Evolutionary conservation across 1,284 basidiomycete genomes (phyloP), one percentile per base, ranked within the genome.

Genomic region (Heterobasidion annosum): DNA sequence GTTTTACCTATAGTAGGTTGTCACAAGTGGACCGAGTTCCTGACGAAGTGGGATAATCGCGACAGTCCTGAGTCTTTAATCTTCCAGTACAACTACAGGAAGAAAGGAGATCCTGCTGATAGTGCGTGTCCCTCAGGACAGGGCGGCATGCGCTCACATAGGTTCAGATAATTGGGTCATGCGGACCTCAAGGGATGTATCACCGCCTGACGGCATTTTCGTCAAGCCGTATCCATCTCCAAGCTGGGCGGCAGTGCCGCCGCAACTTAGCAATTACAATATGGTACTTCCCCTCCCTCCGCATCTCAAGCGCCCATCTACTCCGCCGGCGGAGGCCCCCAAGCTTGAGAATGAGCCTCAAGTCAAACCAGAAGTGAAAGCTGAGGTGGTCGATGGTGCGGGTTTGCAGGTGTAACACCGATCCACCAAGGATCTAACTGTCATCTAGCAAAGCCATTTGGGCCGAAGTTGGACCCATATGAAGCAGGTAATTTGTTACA

Each of bases 31-130:
- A 8, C 12, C 34, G 40, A 43, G 37, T 48, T 54, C 16, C 8
- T 49, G 18, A 33, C 10, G 13, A 49, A 49, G 12, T 40, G 18
- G 13, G 12, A n/a, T 7, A n/a, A 19, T 0, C 7, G 25, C 10
- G n/a, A 18, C 1, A 15, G 32, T 6, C 34, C 34, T 15, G 32
- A 18, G 13, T 54, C 52, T 16, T 32, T n/a, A 4, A 16, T 54
- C 12, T 54, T 54, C 35, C 16, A 43, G 47, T 54, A 54, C 45
- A 49, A 54, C 47, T 54, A 44, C 18, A 48, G n/a, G 34, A 48
- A 15, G 19, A 15, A 16, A 12, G 52, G 52, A 10, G 52, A 54
- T 10, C 52, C 52, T 42, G 40, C 25, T 13, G 34, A n/a, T 4
- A 45, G 52, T 54, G 16, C 8, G 52, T 49, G 16, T 10, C 34